Conservation (phyloP, 148 eudicot species). For the Beta vulgaris region DNA sequence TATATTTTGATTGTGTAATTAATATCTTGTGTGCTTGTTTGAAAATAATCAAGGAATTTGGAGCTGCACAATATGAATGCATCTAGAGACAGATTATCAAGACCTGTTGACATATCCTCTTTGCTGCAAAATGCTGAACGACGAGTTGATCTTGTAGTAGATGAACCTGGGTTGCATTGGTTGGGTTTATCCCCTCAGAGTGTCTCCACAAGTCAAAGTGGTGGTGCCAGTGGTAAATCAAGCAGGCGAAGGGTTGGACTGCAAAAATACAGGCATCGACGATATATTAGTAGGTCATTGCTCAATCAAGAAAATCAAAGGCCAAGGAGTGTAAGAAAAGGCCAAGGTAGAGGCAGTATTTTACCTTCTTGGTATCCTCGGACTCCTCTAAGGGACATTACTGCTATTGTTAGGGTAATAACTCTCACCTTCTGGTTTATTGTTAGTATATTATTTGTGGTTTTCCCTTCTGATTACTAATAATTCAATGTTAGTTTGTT, state of each 20-base stretch:
- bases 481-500: neutral
- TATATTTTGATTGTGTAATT: neutral
- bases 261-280: constrained; percentile 2
- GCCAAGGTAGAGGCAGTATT: constrained; percentile 26
- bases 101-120: constrained; percentile 28
- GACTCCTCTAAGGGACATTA: constrained; percentile 51
- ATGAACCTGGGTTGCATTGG: constrained; percentile 28
- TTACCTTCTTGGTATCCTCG: constrained; percentile 72
- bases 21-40: neutral
- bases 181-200: constrained; percentile 14
- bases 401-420: constrained; percentile 52
- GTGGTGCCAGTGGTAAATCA: neutral
- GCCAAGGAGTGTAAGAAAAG: constrained; percentile 1
- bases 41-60: neutral
- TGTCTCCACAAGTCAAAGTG: neutral
- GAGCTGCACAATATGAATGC: constrained; percentile 21
- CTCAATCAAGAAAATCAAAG: constrained; percentile 17
- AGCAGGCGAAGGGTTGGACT: neutral
- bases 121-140: constrained; percentile 26
- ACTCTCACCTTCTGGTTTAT: neutral
- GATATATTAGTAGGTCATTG: constrained; percentile 13
- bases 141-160: constrained; percentile 28
- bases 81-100: constrained; percentile 28
- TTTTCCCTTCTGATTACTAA: neutral
- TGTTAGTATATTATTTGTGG: neutral